A percentile compares a stretch with the other conserved stretches of the same genome.
Evolutionary conservation across 2,329 filamentous ascomycete species (phyloP).

Genomic region (Apiospora phragmitis): DNA sequence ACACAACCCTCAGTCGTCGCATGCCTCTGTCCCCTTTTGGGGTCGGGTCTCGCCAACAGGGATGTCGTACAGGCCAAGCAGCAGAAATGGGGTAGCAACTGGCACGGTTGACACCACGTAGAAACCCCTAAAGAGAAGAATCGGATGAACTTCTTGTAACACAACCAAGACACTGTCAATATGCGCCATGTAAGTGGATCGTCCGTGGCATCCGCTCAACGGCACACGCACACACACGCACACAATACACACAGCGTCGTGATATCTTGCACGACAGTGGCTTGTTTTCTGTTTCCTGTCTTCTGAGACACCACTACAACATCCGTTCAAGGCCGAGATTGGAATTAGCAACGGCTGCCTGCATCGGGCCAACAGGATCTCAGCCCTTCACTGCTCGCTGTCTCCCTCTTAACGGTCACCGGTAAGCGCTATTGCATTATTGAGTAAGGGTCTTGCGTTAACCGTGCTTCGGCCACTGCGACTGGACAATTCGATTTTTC

Average conservation of each 20-base stretch:
- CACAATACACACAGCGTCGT: neutral
- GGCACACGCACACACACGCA: neutral
- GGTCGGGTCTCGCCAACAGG: neutral
- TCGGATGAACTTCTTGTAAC: neutral
- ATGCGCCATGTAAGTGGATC: neutral
- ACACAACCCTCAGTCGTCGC: neutral
- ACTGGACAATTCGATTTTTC: neutral
- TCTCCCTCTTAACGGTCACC: neutral
- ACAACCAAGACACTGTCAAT: neutral
- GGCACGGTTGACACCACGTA: neutral
- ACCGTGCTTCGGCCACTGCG: neutral
- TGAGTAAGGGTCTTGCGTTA: neutral
- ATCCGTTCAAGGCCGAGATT: neutral
- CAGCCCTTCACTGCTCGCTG: neutral
- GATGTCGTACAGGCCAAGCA: neutral
- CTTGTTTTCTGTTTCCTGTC: neutral
- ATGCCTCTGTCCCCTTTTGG: neutral
- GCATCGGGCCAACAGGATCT: neutral
- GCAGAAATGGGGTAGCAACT: conserved; percentile 2
- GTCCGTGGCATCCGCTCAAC: neutral
- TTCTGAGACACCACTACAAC: neutral
- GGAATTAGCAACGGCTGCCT: neutral
- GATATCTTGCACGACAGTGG: neutral
- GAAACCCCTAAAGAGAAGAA: neutral
- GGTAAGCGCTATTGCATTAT: conserved; percentile 5